These are phyloP conservation scores for Saccharomycopsis sp. DNA, from an alignment of 805 yeast species.

Conservation along the genomic window DNA sequence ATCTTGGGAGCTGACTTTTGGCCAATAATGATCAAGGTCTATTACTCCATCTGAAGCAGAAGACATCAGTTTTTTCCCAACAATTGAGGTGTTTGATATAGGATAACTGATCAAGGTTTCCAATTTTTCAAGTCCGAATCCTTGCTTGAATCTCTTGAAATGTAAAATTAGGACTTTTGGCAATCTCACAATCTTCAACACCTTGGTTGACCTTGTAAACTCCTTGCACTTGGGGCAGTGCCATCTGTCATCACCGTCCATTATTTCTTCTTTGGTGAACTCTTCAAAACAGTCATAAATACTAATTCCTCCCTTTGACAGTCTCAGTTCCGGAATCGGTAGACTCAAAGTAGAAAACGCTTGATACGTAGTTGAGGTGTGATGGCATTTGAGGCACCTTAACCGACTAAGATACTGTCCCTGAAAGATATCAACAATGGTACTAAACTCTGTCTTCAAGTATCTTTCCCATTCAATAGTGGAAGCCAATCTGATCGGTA, in stretches of 20 bases:
- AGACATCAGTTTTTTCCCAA: neutral
- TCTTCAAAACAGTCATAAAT: constrained; percentile 65
- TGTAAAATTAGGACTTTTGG: constrained; percentile 79
- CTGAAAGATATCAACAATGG: constrained; percentile 72
- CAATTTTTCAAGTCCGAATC: constrained; percentile 43
- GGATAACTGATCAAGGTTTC: constrained; percentile 67
- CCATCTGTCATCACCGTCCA: constrained; percentile 81
- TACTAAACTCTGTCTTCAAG: constrained; percentile 66
- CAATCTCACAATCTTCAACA: constrained; percentile 61
- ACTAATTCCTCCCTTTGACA: constrained; percentile 26
- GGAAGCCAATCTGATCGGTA: constrained; percentile 74
- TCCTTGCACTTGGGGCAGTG: constrained; percentile 65
- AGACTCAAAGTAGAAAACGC: constrained; percentile 71
- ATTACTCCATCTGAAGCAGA: constrained; percentile 4
- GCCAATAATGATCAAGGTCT: constrained; percentile 70
- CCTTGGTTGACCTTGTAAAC: constrained; percentile 57
- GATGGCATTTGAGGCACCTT: constrained; percentile 60
- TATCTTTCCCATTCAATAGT: constrained; percentile 90
- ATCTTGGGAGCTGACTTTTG: constrained; percentile 32
- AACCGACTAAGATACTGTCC: constrained; percentile 83
- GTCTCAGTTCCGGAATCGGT: constrained; percentile 55
- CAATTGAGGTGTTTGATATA: constrained; percentile 33
- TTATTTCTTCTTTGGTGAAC: constrained; percentile 63
- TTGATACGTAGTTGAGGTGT: constrained; percentile 78
- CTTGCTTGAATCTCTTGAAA: constrained; percentile 64